phyloP scores from a whole-genome alignment of 768 basidiomycete species.

The Omphalotus guepiniiformis region DNA sequence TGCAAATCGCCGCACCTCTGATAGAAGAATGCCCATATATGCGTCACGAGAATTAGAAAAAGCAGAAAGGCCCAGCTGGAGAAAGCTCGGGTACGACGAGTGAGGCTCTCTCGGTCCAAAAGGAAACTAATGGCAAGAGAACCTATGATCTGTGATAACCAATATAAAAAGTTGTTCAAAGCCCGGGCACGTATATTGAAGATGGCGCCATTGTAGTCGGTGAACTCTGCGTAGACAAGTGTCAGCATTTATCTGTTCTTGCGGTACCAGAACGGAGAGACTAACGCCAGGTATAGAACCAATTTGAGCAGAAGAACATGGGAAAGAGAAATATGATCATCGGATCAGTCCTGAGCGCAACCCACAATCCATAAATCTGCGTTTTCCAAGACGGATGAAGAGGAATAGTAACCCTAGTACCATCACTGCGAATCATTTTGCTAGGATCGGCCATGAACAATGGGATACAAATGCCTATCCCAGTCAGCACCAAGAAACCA shows the following conservation, averaged over 20 bases:
- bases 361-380: conserved; percentile 68
- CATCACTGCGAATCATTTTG: conserved; percentile 72
- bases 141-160: conserved; percentile 75
- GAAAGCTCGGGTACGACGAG: conserved; percentile 69
- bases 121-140: conserved; percentile 66
- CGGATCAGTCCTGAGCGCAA: conserved; percentile 63
- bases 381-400: conserved; percentile 77
- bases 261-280: not conserved
- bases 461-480: conserved; percentile 64
- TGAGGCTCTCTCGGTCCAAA: conserved; percentile 52
- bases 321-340: conserved; percentile 76
- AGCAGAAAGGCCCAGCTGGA: conserved; percentile 62
- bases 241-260: conserved; percentile 4
- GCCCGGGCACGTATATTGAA: conserved; percentile 79
- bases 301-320: conserved; percentile 82
- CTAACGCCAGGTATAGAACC: conserved; percentile 84
- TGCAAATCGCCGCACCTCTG: conserved; percentile 57
- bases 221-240: conserved; percentile 51
- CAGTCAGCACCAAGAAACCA: conserved; percentile 67
- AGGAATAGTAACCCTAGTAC: conserved; percentile 56
- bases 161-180: conserved; percentile 76
- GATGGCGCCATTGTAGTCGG: conserved; percentile 72
- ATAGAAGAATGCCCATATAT: conserved; percentile 75
- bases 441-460: conserved; percentile 67
- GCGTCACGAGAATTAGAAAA: conserved; percentile 60